Base-by-base conservation (phyloP, 1,284 basidiomycete genomes). In the Ceratorhiza oryzae-sativae region DNA sequence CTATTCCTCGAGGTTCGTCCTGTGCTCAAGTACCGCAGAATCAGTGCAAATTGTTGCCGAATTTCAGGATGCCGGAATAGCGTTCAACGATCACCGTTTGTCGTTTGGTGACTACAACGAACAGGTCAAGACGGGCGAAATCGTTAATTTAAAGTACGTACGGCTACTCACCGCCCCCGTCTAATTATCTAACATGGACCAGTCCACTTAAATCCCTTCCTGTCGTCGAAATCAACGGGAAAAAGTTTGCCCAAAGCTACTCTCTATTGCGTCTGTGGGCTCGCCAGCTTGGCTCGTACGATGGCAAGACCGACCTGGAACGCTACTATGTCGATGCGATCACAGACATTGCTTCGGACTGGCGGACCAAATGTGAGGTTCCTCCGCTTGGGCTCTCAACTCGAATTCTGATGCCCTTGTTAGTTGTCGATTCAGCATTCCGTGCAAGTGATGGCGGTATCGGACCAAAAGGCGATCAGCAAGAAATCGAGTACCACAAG, bases 261-360 rank as follows among this genome's bases (percentile, higher is more conserved):
- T 18, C 67, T 32, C 23, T 70, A 5, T 36, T 70, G 1, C 67
- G 67, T 25, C 67, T 70, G 41, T 59, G 51, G 51, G 41, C 67
- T 34, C 67, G 67, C 23, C 67, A 70, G 30, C 32, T 70, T 1
- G 67, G 67, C 12, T 55, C 27, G 36, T 70, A 70, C 23, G 67
- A 70, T 48, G 67, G 67, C 25, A 59, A 70, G 25, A 70, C 45
- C 1, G 67, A 70, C 23, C 41, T 70, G 42, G 67, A 70, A 25
- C 53, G 53, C 15, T 70, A 70, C 42, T 70, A 70, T 23, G 67
- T 70, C 15, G 67, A 70, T 46, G 67, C 67, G 8, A 70, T 70
- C 1, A 58, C 51, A 12, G 67, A 70, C 42, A 70, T 70, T 25
- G 67, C 67, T n/a, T 42, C 67, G 12, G 67, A 70, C 45, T 70